A percentile compares a stretch with the other conserved stretches of the same genome.
These are phyloP conservation scores for Hymenoscyphus linearis DNA, from an alignment of 2,329 filamentous ascomycete species.

Conservation along the genomic window DNA sequence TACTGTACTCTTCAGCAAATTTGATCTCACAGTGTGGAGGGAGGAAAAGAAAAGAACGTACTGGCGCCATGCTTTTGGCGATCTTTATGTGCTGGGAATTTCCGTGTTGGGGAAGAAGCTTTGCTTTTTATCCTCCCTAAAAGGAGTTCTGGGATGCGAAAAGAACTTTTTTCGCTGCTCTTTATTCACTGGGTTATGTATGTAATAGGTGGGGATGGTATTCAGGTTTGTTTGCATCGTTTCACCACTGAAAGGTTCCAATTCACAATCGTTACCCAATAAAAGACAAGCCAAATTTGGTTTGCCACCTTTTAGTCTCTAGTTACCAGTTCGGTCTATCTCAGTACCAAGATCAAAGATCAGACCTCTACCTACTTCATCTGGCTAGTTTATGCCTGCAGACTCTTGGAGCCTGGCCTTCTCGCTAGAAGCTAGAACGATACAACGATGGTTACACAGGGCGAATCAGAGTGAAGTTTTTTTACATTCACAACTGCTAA, in stretches of 20 bases:
- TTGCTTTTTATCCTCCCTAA: neutral
- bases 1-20: neutral
- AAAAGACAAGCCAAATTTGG: neutral
- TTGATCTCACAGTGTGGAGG: neutral
- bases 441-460: too few relatives aligned
- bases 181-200: neutral
- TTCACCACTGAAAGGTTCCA: neutral
- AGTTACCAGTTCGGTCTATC: neutral
- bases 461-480: too few relatives aligned
- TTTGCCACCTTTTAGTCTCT: neutral
- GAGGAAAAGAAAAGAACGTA: neutral
- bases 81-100: neutral
- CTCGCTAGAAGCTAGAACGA: too few relatives aligned
- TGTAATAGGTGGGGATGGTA: neutral
- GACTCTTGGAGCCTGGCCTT: too few relatives aligned
- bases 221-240: neutral
- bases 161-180: neutral
- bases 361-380: too few relatives aligned
- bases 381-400: too few relatives aligned
- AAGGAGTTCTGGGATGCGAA: neutral
- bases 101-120: neutral
- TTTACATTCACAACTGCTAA: too few relatives aligned
- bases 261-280: neutral
- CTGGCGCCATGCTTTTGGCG: neutral
- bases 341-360: too few relatives aligned